Conservation (phyloP, 306 rosid species). For the Pueraria montana region DNA sequence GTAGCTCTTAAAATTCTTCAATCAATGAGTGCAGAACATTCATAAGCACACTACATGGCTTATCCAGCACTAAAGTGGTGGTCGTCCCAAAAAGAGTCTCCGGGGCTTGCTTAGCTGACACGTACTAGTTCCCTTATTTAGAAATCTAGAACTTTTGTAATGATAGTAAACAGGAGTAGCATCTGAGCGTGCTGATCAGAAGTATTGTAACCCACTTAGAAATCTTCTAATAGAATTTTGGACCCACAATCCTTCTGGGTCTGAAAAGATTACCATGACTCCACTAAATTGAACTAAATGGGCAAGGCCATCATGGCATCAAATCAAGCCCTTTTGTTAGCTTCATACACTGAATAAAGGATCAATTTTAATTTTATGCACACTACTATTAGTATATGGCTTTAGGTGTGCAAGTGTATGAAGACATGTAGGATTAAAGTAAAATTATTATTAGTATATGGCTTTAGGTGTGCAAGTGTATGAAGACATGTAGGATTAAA, state of each 20-base stretch:
- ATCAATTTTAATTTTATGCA: not conserved
- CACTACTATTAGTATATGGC: not conserved
- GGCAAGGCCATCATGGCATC: not conserved
- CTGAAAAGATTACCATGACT: not conserved
- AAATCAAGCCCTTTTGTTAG: not conserved
- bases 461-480: not conserved
- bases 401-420: not conserved
- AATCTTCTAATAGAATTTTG: not conserved
- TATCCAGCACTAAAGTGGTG: not conserved
- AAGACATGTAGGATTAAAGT: not conserved
- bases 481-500: not conserved
- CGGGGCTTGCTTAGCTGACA: not conserved
- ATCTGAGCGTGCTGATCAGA: constrained; percentile 14
- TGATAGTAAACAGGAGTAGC: not conserved
- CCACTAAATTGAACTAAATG: constrained; percentile 14
- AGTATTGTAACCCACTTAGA: not conserved
- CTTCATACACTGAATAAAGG: not conserved
- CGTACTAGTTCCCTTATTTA: not conserved
- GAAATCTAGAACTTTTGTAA: constrained; percentile 16
- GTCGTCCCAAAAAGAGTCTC: constrained; percentile 1
- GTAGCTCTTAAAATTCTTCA: not conserved
- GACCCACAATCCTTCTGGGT: not conserved
- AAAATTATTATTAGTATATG: not conserved
- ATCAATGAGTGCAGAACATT: not conserved
- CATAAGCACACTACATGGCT: not conserved